A percentile compares a stretch with the other conserved stretches of the same genome.
These are phyloP conservation scores for Xanthoceras sorbifolium DNA, from an alignment of 345 rosid species.

Conservation along the genomic window DNA sequence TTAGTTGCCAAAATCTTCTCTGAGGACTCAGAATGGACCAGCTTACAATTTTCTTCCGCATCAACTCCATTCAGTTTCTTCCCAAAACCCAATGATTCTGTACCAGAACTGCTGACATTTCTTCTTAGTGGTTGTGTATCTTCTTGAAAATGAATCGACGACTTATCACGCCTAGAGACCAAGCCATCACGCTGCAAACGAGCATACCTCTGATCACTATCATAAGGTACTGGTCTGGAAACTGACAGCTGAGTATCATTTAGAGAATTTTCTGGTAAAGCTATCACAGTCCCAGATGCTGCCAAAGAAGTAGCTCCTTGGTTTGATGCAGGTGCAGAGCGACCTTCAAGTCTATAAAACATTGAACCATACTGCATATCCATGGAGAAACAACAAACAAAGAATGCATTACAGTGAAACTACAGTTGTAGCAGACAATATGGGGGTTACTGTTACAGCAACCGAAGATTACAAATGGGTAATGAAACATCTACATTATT, in stretches of 20 bases:
- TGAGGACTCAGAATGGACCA: slow-evolving; percentile 39
- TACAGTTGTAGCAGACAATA: neutral
- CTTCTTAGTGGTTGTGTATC: slow-evolving; percentile 57
- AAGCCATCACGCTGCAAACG: slow-evolving; percentile 65
- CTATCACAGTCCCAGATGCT: slow-evolving; percentile 32
- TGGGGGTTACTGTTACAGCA: neutral
- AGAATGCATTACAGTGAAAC: slow-evolving; percentile 4
- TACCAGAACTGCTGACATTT: slow-evolving; percentile 44
- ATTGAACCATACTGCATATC: slow-evolving; percentile 46
- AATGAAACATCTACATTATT: neutral
- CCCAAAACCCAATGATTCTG: slow-evolving; percentile 46
- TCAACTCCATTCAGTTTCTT: slow-evolving; percentile 48
- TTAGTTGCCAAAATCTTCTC: slow-evolving; percentile 40
- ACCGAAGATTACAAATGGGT: neutral
- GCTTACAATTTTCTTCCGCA: slow-evolving; percentile 42
- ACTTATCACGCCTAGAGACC: slow-evolving; percentile 66
- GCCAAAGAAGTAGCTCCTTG: slow-evolving; percentile 45
- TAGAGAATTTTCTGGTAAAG: slow-evolving; percentile 38
- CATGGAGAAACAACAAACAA: slow-evolving; percentile 19
- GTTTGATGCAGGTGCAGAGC: slow-evolving; percentile 34
- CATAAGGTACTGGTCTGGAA: slow-evolving; percentile 50
- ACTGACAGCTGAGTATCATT: slow-evolving; percentile 40
- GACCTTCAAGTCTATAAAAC: slow-evolving; percentile 52
- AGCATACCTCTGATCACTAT: slow-evolving; percentile 57
- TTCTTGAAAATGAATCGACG: slow-evolving; percentile 55